phyloP scores from a whole-genome alignment of 306 rosid genomes.

The Vicia faba region DNA sequence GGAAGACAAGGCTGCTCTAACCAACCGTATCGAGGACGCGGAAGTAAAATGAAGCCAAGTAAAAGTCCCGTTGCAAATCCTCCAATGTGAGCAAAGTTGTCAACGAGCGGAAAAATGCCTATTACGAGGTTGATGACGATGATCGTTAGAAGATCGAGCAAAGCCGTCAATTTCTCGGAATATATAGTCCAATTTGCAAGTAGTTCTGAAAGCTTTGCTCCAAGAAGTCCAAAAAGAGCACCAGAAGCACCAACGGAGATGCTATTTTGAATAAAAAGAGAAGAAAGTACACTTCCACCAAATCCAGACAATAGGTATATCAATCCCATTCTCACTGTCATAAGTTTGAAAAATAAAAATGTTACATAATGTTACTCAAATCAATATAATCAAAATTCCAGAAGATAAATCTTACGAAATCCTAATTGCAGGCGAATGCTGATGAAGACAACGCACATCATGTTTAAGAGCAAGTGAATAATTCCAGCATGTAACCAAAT shows the following conservation, averaged over 20 bases:
- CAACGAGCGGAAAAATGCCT: slow-evolving; percentile 76
- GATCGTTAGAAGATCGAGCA: slow-evolving; percentile 61
- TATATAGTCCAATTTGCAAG: slow-evolving; percentile 87
- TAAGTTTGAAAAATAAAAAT: slow-evolving; percentile 12
- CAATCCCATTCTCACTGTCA: slow-evolving; percentile 71
- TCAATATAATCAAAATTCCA: background rate
- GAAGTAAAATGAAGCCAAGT: slow-evolving; percentile 74
- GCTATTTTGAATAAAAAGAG: slow-evolving; percentile 55
- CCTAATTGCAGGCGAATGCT: slow-evolving; percentile 93
- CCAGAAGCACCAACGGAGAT: slow-evolving; percentile 95
- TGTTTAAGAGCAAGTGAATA: slow-evolving; percentile 71
- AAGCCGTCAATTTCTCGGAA: slow-evolving; percentile 71
- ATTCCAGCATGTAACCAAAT: slow-evolving; percentile 90
- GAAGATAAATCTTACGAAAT: slow-evolving; percentile 51
- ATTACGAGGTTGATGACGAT: slow-evolving; percentile 64
- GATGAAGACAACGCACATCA: slow-evolving; percentile 70
- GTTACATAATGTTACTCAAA: slow-evolving; percentile 5
- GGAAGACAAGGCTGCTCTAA: slow-evolving; percentile 57
- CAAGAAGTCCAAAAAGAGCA: slow-evolving; percentile 87
- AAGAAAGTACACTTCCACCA: slow-evolving; percentile 72
- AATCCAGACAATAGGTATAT: slow-evolving; percentile 74
- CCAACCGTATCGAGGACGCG: slow-evolving; percentile 75
- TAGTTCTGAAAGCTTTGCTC: slow-evolving; percentile 94
- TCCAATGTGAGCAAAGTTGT: slow-evolving; percentile 83
- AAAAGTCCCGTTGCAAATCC: slow-evolving; percentile 74